Conservation (phyloP, 202 grass and related monocot species). For the Zizania palustris region DNA sequence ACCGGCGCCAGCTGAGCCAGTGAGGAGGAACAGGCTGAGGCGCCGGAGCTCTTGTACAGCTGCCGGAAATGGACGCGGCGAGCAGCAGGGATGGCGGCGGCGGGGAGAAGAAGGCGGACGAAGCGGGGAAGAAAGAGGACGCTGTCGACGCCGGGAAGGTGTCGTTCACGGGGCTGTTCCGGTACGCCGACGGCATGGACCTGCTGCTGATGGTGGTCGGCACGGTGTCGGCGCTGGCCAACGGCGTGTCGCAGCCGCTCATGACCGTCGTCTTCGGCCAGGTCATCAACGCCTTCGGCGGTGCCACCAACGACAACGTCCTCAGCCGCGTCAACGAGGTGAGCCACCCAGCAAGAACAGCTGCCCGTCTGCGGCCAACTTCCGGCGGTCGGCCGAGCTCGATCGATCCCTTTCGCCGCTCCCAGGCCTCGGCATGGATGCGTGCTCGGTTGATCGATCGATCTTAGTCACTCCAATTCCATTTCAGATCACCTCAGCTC, state of each 20-base stretch:
- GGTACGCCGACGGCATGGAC: slow-evolving; percentile 64
- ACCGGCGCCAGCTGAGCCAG: background rate
- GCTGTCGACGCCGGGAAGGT: slow-evolving; percentile 35
- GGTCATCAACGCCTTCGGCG: slow-evolving; percentile 73
- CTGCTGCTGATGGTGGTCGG: slow-evolving; percentile 64
- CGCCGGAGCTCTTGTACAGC: too few relatives aligned
- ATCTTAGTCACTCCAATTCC: background rate
- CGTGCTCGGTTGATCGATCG: background rate
- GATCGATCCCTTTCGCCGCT: background rate
- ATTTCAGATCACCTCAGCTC: too few relatives aligned
- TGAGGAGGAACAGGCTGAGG: background rate
- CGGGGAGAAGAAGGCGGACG: slow-evolving; percentile 15
- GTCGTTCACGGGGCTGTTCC: slow-evolving; percentile 57
- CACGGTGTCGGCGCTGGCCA: slow-evolving; percentile 52
- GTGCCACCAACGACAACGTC: slow-evolving; percentile 26
- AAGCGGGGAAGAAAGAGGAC: background rate
- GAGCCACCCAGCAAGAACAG: background rate
- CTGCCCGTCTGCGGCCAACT: background rate
- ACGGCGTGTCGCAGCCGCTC: slow-evolving; percentile 78
- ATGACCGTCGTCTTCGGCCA: slow-evolving; percentile 87
- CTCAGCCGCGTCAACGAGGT: slow-evolving; percentile 71
- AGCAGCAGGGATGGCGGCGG: slow-evolving; percentile 34
- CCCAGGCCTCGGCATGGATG: background rate
- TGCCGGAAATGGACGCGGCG: slow-evolving; percentile 32
- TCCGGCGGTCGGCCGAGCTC: background rate